Base-by-base conservation (phyloP, 176 grass and related monocot genomes). In the Avena eriantha region DNA sequence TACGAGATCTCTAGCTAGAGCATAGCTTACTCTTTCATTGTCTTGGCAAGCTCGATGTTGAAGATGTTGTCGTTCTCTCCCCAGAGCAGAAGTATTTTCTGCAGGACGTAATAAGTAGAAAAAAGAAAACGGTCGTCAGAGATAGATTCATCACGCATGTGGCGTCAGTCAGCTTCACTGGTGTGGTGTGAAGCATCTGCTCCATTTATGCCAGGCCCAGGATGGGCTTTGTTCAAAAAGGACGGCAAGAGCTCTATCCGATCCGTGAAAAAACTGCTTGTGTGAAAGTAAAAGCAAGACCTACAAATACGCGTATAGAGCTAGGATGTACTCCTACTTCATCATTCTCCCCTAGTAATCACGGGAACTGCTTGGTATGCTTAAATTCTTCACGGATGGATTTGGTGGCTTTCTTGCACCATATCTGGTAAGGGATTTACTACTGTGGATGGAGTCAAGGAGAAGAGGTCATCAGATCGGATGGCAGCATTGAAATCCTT, bases 51-150 rank as follows among this genome's bases (percentile, higher is more conserved):
- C 71, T 95, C 90, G 0, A 98, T 77, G 36, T 94, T 88, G 74
- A 98, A 98, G 71, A 98, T 86, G 78, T 98, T 95, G 79, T 98
- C 96, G 41, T 94, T 84, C 86, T 92, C 92, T 19, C 96, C 96
- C 96, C 96, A 98, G 29, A 95, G 45, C 23, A 98, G 66, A 0
- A 92, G 87, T 80, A 98, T 95, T 91, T 90, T 98, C 96, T 95
- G 88, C 69, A 49, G 7, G 6, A 16, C 41, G 41, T 51, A 10
- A 10, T 87, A 94, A 58, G 73, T 19, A 3, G 0, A 54, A 31
- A 51, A 17, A 12, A 31, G 51, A 49, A 31, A 71, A 19, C 51
- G 59, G 1, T 69, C 29, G 70, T 86, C 69, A 81, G 22, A 53
- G 18, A 47, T 70, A 41, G 31, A 18, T 16, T 8, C 67, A 39